phyloP scores from a whole-genome alignment of 305 asterid genomes.

The Rubia tinctorum region DNA sequence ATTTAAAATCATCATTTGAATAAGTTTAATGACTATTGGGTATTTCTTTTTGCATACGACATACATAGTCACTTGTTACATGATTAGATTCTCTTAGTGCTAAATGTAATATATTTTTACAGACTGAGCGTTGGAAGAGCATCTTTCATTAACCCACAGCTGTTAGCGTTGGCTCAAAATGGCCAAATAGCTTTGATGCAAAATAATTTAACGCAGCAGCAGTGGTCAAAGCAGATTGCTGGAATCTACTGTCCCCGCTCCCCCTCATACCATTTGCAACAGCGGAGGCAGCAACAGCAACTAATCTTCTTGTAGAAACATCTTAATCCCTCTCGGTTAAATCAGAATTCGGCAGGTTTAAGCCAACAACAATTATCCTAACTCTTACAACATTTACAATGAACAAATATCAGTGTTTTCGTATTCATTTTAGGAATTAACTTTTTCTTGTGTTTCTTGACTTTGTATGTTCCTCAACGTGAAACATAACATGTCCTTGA shows the following conservation, averaged over 20 bases:
- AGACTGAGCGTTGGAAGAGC: conserved; percentile 68
- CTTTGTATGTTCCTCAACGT: neutral
- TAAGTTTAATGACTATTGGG: too few species aligned
- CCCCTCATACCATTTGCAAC: conserved; percentile 63
- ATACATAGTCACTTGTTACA: too few species aligned
- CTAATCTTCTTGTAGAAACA: conserved; percentile 55
- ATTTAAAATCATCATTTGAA: too few species aligned
- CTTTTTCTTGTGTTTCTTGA: neutral
- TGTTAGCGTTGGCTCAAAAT: conserved; percentile 78
- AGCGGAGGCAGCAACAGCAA: conserved; percentile 54
- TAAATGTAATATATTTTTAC: conserved; percentile 31
- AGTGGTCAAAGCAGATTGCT: conserved; percentile 87
- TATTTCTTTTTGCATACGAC: too few species aligned
- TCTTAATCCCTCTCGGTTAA: conserved; percentile 55
- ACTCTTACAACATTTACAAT: conserved; percentile 49
- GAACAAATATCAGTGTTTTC: neutral
- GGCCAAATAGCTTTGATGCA: conserved; percentile 74
- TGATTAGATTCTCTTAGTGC: neutral
- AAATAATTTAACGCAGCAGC: conserved; percentile 68
- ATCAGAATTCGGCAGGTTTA: conserved; percentile 59
- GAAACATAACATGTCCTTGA: neutral
- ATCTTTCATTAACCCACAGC: conserved; percentile 65
- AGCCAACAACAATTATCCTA: conserved; percentile 80
- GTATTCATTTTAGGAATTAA: neutral
- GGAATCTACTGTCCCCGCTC: conserved; percentile 68